Conservation (phyloP, 495 filamentous ascomycete species). For the Aspergillus panamensis region DNA sequence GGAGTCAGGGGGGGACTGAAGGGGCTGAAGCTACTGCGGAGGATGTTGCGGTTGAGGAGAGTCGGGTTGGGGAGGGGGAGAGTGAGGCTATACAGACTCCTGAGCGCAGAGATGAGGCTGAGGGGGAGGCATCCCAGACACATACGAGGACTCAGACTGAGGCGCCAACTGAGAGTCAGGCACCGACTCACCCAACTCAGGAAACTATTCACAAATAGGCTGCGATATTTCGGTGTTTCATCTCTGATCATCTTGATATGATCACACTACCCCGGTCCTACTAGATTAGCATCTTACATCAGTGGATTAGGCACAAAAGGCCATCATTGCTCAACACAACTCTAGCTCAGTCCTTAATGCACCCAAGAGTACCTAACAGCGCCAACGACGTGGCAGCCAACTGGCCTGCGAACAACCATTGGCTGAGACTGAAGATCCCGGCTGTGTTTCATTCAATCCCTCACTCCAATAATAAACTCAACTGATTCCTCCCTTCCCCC, state of each 20-base stretch:
- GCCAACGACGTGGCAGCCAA: constrained; percentile 1
- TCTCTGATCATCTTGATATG: no score
- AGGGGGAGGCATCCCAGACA: background rate
- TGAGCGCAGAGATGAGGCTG: background rate
- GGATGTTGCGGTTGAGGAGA: background rate
- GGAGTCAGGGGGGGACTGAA: background rate
- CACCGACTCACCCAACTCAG: no score
- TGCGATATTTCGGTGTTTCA: background rate
- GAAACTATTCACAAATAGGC: background rate
- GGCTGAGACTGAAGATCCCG: background rate
- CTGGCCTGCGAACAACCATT: background rate
- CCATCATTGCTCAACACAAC: no score
- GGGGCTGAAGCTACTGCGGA: background rate
- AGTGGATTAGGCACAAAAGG: background rate
- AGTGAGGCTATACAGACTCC: no score
- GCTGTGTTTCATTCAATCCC: background rate
- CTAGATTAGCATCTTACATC: background rate
- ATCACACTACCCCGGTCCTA: no score
- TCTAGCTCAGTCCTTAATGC: background rate
- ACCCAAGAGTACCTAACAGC: background rate
- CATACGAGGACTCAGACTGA: background rate
- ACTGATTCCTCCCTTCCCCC: background rate
- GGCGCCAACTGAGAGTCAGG: background rate
- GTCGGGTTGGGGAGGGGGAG: background rate
- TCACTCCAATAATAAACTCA: no score